Evolutionary conservation across 352 stramenopile genomes (phyloP).

Genomic region (Phytophthora pluvialis): DNA sequence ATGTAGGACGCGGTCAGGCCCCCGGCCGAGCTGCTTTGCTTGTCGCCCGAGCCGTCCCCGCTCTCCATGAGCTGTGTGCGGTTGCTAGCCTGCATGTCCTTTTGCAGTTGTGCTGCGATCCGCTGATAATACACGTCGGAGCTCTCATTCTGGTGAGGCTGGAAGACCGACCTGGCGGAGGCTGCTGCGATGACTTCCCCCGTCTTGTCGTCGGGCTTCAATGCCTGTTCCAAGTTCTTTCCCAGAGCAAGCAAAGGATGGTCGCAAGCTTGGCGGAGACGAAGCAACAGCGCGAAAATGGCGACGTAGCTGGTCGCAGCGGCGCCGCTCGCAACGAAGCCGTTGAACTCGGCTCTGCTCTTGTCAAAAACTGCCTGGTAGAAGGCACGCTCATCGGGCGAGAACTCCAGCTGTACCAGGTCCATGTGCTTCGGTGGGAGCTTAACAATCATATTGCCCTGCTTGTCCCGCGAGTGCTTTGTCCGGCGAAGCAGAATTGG

Average conservation of each 20-base stretch:
- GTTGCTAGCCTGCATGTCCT: slow-evolving; percentile 51
- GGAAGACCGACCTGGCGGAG: slow-evolving; percentile 38
- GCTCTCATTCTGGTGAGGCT: slow-evolving; percentile 56
- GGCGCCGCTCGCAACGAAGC: slow-evolving; percentile 80
- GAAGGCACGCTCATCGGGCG: slow-evolving; percentile 77
- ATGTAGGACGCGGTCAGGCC: slow-evolving; percentile 66
- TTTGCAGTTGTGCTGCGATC: slow-evolving; percentile 59
- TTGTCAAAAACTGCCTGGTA: slow-evolving; percentile 88
- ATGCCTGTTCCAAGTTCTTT: slow-evolving; percentile 58
- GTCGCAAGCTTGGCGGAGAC: slow-evolving; percentile 90
- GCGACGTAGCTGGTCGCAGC: slow-evolving; percentile 85
- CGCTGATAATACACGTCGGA: slow-evolving; percentile 67
- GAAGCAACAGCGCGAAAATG: slow-evolving; percentile 89
- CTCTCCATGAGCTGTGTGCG: slow-evolving; percentile 18
- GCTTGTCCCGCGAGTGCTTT: slow-evolving; percentile 71
- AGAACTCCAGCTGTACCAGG: slow-evolving; percentile 74
- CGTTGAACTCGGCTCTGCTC: slow-evolving; percentile 90
- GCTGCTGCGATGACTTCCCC: not conserved
- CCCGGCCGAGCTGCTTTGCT: slow-evolving; percentile 5
- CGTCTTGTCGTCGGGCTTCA: slow-evolving; percentile 19
- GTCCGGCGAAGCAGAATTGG: slow-evolving; percentile 89
- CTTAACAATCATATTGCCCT: slow-evolving; percentile 70
- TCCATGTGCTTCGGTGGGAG: slow-evolving; percentile 80
- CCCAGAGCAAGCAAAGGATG: slow-evolving; percentile 88
- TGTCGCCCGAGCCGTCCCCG: not conserved